Conservation (phyloP, 768 basidiomycete genomes). For the Pholiota conissans region DNA sequence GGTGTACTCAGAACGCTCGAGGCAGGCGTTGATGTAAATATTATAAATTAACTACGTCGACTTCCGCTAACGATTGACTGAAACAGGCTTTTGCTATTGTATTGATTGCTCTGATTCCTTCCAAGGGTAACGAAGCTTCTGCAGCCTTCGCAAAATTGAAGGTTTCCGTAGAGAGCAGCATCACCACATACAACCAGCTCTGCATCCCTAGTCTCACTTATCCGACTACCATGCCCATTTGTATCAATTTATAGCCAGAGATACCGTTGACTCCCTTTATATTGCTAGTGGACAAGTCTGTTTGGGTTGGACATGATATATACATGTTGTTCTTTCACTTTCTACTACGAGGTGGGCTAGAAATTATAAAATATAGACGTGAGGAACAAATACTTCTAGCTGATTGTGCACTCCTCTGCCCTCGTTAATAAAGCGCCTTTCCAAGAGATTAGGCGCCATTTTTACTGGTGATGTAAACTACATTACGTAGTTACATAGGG, state of each 20-base stretch:
- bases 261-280: too few relatives aligned
- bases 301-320: too few relatives aligned
- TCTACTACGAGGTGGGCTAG: too few relatives aligned
- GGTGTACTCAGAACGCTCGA: conserved; percentile 8
- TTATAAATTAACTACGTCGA: not conserved
- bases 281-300: too few relatives aligned
- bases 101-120: conserved; percentile 3
- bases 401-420: too few relatives aligned
- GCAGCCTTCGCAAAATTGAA: not conserved
- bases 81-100: not conserved
- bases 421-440: too few relatives aligned
- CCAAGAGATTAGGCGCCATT: too few relatives aligned
- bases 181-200: not conserved
- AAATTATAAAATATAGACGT: too few relatives aligned
- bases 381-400: too few relatives aligned
- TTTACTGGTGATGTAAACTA: too few relatives aligned
- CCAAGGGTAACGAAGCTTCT: not conserved
- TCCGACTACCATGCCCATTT: not conserved
- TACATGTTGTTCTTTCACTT: too few relatives aligned
- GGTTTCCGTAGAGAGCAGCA: not conserved
- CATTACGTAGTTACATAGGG: too few relatives aligned
- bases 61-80: not conserved
- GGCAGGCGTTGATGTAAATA: conserved; percentile 2
- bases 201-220: conserved; percentile 2
- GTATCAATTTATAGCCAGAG: not conserved